These are phyloP conservation scores for Talaromyces sp. DNA, from an alignment of 2,329 filamentous ascomycete genomes.

Conservation along the genomic window DNA sequence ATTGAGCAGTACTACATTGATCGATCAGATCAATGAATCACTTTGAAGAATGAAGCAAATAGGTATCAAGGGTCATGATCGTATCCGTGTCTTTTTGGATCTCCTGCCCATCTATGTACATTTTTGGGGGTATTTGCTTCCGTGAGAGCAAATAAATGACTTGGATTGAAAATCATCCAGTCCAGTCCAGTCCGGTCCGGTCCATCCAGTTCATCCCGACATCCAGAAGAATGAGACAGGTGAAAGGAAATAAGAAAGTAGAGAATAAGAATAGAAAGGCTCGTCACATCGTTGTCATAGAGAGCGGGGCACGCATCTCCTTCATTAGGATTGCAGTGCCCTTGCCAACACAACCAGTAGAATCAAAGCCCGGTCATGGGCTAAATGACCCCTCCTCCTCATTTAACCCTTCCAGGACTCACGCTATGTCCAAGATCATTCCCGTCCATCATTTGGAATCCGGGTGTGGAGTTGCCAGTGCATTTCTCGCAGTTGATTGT, in stretches of 20 bases:
- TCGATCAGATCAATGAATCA: not conserved
- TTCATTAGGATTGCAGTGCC: not conserved
- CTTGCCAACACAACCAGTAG: conserved; percentile 3
- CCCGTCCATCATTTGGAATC: not conserved
- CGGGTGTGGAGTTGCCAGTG: not conserved
- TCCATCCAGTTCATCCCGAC: not conserved
- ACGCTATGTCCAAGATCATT: not conserved
- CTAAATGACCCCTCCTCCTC: not conserved
- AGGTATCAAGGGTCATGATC: not conserved
- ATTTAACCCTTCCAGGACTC: not conserved
- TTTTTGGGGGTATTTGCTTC: not conserved
- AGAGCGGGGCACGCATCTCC: not conserved
- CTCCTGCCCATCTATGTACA: conserved; percentile 3
- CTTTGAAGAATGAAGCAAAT: not conserved
- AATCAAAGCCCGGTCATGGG: not conserved
- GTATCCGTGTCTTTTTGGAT: not conserved
- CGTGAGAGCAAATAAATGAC: not conserved
- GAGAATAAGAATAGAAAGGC: not conserved
- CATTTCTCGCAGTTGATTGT: not conserved
- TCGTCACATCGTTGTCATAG: conserved; percentile 11
- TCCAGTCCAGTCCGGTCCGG: not conserved
- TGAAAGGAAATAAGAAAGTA: not conserved
- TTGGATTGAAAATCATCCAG: not conserved
- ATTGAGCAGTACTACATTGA: not conserved
- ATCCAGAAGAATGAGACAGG: not conserved